Evolutionary conservation across 495 filamentous ascomycete species (phyloP).

Genomic region (Friedmanniomyces endolithicus): DNA sequence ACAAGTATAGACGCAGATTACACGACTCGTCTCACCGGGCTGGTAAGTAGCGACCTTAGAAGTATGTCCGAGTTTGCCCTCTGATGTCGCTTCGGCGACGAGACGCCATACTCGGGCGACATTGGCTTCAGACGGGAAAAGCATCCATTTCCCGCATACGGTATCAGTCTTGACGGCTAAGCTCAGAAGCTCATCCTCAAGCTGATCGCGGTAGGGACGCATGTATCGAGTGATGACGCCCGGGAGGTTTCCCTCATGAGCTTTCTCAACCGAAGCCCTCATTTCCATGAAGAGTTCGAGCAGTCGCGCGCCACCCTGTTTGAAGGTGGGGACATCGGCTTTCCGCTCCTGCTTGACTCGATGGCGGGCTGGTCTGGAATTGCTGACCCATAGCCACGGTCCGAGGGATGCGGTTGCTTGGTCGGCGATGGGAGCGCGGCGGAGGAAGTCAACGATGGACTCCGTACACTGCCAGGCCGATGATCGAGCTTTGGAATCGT

Average conservation of each 20-base stretch:
- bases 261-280: conserved; percentile 30
- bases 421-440: conserved; percentile 40
- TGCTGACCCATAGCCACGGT: conserved; percentile 57
- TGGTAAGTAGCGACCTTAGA: conserved; percentile 59
- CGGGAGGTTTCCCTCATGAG: conserved; percentile 31
- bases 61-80: conserved; percentile 50
- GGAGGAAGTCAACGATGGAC: conserved; percentile 47
- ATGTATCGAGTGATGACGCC: conserved; percentile 38
- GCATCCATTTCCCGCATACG: conserved; percentile 73
- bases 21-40: conserved; percentile 26
- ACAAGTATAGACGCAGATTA: conserved; percentile 67
- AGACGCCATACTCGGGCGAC: conserved; percentile 52
- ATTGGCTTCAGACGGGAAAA: conserved; percentile 47
- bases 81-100: conserved; percentile 49
- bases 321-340: conserved; percentile 32
- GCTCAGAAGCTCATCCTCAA: conserved; percentile 42
- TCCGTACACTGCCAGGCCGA: conserved; percentile 49
- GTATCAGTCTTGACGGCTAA: conserved; percentile 44
- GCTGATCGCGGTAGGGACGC: conserved; percentile 36
- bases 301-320: conserved; percentile 33
- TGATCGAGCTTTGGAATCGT: conserved; percentile 33
- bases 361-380: conserved; percentile 30
- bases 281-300: conserved; percentile 34
- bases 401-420: conserved; percentile 38
- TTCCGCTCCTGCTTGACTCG: not conserved